Evolutionary conservation across 2,329 filamentous ascomycete genomes (phyloP), one percentile per base, ranked within the genome.

Genomic region (Diaporthe nobilis): DNA sequence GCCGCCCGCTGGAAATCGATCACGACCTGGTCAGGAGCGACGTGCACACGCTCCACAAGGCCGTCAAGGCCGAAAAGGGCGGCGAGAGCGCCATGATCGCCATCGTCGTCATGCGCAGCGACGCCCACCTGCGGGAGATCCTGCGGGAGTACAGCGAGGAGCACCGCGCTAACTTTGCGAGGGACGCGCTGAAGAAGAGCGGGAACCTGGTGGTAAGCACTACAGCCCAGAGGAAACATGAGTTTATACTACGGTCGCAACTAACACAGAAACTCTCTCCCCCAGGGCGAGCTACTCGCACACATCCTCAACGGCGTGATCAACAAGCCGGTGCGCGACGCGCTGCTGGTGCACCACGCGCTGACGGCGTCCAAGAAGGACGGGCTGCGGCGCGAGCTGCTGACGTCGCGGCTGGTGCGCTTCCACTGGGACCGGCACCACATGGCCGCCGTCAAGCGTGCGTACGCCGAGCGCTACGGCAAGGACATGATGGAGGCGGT

Each of bases 261-360:
- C 76, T 77, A 77, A 77, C 53, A 44, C 28, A 20, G 3, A 31
- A 31, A 17, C n/a, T 28, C 4, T 31, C 25, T 20, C 47, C 61
- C 80, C 80, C 76, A 98, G 96, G 97, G 97, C 78, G 97, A 99
- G 86, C 92, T 98, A 28, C 92, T 98, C 51, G 95, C 95, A 0
- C 97, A 98, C 84, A 95, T 98, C 80, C 93, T 99, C 81, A 98
- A 98, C 85, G 97, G 97, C 81, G 92, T 98, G 75, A 98, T 98
- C 86, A 98, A 98, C 86, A 94, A 94, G 76, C 96, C 97, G 8
- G 95, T 98, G 77, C 94, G 97, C 73, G 97, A 98, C 83, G 95
- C 96, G 4, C 90, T 98, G 51, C 92, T 98, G 3, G 88, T 99
- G 2, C 93, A 98, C 84, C 97, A 98, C 86, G 96, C 97, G 2